phyloP scores from a whole-genome alignment of 495 filamentous ascomycete genomes.

The Neohortaea acidophila region DNA sequence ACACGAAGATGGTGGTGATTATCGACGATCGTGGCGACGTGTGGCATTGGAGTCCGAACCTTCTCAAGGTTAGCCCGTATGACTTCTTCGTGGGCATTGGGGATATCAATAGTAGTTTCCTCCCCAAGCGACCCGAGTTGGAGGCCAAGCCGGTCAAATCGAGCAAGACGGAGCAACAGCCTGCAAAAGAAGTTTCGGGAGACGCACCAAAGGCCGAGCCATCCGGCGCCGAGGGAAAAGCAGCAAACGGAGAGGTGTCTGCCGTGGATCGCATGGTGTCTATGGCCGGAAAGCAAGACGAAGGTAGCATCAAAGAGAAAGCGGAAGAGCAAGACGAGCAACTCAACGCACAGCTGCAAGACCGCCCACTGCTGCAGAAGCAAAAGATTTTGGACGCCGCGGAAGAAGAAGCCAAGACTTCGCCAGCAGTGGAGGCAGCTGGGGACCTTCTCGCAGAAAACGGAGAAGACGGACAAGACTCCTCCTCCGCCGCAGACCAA shows the following conservation, averaged over 20 bases:
- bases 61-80: conserved; percentile 88
- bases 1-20: conserved; percentile 98
- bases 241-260: conserved; percentile 31
- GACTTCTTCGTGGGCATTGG: conserved; percentile 97
- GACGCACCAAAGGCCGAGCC: not conserved
- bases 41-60: conserved; percentile 87
- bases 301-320: conserved; percentile 55
- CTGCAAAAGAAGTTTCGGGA: not conserved
- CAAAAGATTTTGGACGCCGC: conserved; percentile 82
- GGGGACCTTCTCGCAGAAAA: conserved; percentile 33
- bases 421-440: conserved; percentile 22
- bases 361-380: conserved; percentile 70
- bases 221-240: not conserved
- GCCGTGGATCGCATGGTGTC: conserved; percentile 60
- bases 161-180: conserved; percentile 1
- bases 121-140: conserved; percentile 75
- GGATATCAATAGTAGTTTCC: conserved; percentile 95
- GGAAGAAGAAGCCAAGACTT: conserved; percentile 31
- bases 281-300: conserved; percentile 61
- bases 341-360: conserved; percentile 74
- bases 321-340: conserved; percentile 67
- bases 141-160: conserved; percentile 26
- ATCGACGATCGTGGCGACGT: conserved; percentile 97
- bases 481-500: not conserved
- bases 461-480: conserved; percentile 22